phyloP scores from a whole-genome alignment of 2,329 filamentous ascomycete species.

The Tolypocladium ophioglossoides region DNA sequence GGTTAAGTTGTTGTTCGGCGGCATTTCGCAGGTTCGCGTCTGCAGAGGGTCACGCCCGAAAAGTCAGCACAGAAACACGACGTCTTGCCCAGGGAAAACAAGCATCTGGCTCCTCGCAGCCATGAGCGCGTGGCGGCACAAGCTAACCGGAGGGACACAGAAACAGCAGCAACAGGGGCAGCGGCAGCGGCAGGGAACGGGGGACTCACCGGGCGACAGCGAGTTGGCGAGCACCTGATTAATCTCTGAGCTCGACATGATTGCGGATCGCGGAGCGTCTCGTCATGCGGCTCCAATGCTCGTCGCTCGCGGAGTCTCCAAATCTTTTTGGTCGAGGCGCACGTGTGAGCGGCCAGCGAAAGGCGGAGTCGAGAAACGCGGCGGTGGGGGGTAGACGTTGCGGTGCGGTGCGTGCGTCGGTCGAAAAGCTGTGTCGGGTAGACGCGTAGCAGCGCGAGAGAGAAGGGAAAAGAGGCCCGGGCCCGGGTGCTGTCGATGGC shows the following conservation, averaged over 20 bases:
- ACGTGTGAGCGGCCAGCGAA: slow-evolving; percentile 17
- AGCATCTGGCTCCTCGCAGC: not conserved
- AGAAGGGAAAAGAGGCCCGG: slow-evolving; percentile 7
- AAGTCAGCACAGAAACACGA: slow-evolving; percentile 17
- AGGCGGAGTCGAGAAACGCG: slow-evolving; percentile 15
- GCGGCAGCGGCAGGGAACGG: slow-evolving; percentile 4
- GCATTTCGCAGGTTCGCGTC: slow-evolving; percentile 82
- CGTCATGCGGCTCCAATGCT: slow-evolving; percentile 24
- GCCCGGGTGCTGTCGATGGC: not conserved
- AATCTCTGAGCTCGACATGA: slow-evolving; percentile 77
- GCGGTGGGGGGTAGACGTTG: not conserved
- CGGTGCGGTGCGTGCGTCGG: not conserved
- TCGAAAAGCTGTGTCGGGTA: not conserved
- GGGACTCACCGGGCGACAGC: slow-evolving; percentile 74
- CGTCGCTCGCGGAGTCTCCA: slow-evolving; percentile 10
- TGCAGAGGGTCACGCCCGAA: slow-evolving; percentile 27
- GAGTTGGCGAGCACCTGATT: slow-evolving; percentile 96
- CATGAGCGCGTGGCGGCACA: not conserved
- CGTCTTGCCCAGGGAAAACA: not conserved
- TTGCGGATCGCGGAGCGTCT: slow-evolving; percentile 25
- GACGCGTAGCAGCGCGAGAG: slow-evolving; percentile 7
- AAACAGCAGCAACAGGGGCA: slow-evolving; percentile 2
- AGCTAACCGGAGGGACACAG: not conserved
- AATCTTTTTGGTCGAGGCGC: slow-evolving; percentile 10
- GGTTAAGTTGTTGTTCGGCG: slow-evolving; percentile 87